Evolutionary conservation across 169 alveolate species (phyloP).

Genomic region (Babesia divergens): DNA sequence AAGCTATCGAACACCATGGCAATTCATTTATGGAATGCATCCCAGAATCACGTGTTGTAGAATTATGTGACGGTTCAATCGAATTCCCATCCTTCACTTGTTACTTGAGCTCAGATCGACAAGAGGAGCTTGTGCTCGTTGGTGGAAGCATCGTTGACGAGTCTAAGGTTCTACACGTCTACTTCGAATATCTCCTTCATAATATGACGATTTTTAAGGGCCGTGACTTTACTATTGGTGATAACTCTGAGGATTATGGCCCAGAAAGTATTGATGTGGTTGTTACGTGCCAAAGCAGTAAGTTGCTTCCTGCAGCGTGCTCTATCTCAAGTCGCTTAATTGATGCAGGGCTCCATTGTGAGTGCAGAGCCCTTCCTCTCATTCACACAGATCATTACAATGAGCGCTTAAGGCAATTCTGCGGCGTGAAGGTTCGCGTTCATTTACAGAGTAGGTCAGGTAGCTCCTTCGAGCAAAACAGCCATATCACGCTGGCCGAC

Average conservation of each 20-base stretch:
- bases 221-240: background rate
- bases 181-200: slow-evolving; percentile 10
- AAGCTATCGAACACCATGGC: background rate
- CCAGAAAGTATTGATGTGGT: slow-evolving; percentile 36
- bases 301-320: slow-evolving; percentile 47
- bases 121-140: slow-evolving; percentile 11
- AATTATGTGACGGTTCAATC: slow-evolving; percentile 13
- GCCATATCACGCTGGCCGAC: background rate
- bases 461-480: background rate
- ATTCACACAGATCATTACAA: slow-evolving; percentile 54
- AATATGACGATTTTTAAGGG: background rate
- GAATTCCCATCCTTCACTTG: slow-evolving; percentile 46
- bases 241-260: background rate
- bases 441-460: slow-evolving; percentile 36
- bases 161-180: background rate
- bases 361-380: slow-evolving; percentile 62
- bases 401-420: slow-evolving; percentile 20
- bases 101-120: slow-evolving; percentile 1
- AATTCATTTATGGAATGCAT: slow-evolving; percentile 37
- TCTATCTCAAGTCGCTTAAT: slow-evolving; percentile 37
- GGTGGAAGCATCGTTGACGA: slow-evolving; percentile 45
- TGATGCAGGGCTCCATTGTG: slow-evolving; percentile 60
- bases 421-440: slow-evolving; percentile 49
- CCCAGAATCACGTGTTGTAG: slow-evolving; percentile 2
- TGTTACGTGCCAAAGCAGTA: slow-evolving; percentile 40